A percentile compares a stretch with the other conserved stretches of the same genome.
phyloP scores from a whole-genome alignment of 495 filamentous ascomycete species.

The Pyrenula aspistea region DNA sequence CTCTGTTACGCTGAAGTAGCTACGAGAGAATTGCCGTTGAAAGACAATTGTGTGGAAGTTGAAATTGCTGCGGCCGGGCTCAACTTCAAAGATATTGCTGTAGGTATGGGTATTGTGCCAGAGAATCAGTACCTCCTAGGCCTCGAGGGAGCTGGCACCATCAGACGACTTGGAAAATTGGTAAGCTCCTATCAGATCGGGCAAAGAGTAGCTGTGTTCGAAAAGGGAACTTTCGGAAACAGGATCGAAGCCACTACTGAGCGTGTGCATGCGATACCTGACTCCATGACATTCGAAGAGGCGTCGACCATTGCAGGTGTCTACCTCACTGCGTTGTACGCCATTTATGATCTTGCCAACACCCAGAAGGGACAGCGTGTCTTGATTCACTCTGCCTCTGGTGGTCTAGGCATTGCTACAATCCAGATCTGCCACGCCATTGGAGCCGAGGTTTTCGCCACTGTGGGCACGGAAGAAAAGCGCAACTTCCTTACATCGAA shows the following conservation, averaged over 20 bases:
- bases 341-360: not conserved
- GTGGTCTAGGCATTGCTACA: slow-evolving; percentile 21
- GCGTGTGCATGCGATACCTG: slow-evolving; percentile 7
- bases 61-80: slow-evolving; percentile 21
- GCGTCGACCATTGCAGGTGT: not conserved
- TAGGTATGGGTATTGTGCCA: slow-evolving; percentile 19
- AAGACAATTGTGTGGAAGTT: slow-evolving; percentile 13
- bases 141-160: slow-evolving; percentile 21
- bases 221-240: slow-evolving; percentile 19
- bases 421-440: slow-evolving; percentile 14
- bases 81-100: slow-evolving; percentile 23
- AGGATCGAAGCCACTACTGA: slow-evolving; percentile 6
- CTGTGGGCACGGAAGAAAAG: slow-evolving; percentile 47
- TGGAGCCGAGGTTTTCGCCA: slow-evolving; percentile 27
- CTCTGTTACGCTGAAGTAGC: slow-evolving; percentile 4
- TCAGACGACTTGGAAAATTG: slow-evolving; percentile 13
- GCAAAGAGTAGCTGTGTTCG: slow-evolving; percentile 22
- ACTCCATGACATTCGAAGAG: slow-evolving; percentile 15
- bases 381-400: slow-evolving; percentile 26
- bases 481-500: slow-evolving; percentile 39
- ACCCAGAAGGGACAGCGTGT: slow-evolving; percentile 15
- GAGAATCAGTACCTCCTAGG: slow-evolving; percentile 19
- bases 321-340: not conserved
- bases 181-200: slow-evolving; percentile 15
- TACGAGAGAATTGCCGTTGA: not conserved